phyloP scores from a whole-genome alignment of 2,329 filamentous ascomycete species.

The Lecanicillium sp. region DNA sequence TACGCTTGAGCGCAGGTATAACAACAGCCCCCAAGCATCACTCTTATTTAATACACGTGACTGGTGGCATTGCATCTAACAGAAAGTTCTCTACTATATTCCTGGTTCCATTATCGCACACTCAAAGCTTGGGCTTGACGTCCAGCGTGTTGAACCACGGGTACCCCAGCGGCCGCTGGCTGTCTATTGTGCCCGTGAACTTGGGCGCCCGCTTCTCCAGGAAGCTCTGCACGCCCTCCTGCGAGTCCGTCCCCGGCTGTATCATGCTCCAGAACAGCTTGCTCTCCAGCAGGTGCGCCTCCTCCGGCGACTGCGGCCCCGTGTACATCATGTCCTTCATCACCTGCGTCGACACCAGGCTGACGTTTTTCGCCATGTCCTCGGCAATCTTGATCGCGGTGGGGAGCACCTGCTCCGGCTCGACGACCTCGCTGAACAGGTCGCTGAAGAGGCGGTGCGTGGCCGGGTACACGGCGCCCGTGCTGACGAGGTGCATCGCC shows the following conservation, averaged over 20 bases:
- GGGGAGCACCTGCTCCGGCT: constrained; percentile 54
- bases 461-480: constrained; percentile 54
- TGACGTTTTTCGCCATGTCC: constrained; percentile 62
- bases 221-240: constrained; percentile 64
- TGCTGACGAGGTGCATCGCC: constrained; percentile 61
- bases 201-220: constrained; percentile 59
- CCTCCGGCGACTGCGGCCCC: constrained; percentile 55
- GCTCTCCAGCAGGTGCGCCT: constrained; percentile 64
- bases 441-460: constrained; percentile 45
- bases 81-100: background rate
- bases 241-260: constrained; percentile 52
- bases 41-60: no score
- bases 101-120: background rate
- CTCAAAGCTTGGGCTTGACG: constrained; percentile 23
- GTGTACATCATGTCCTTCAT: constrained; percentile 69
- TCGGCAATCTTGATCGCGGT: constrained; percentile 60
- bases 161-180: constrained; percentile 52
- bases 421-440: constrained; percentile 61
- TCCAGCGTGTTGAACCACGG: constrained; percentile 60
- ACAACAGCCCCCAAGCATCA: no score
- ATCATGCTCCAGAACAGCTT: constrained; percentile 53
- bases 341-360: constrained; percentile 54
- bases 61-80: background rate
- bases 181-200: constrained; percentile 55
- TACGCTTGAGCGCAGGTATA: no score